Base-by-base conservation (phyloP, 768 basidiomycete species). In the Omphalotus guepiniiformis region DNA sequence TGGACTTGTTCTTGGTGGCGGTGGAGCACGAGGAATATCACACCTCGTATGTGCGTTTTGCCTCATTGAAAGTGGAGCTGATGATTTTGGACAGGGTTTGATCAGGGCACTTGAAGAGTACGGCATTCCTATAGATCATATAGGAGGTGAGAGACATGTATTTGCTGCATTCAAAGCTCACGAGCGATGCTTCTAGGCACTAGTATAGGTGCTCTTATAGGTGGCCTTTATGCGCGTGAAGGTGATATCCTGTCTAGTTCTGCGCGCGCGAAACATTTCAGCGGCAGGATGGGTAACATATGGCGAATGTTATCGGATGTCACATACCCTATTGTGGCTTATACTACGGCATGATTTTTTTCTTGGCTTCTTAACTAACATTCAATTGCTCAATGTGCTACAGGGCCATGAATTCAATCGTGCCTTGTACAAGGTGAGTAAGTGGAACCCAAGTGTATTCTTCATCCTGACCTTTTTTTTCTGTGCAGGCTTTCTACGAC, bases 381-480 rank as follows among this genome's bases (percentile, higher is more conserved):
- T 23, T 52, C 28, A 23, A 35, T 47, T n/a, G 45, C 30, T 47
- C 44, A 30, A 18, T 34, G 54, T 49, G n/a, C 41, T 23, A 3
- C 53, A 95, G 92, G 90, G 90, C 2, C 91, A 93, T 51, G 90
- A 94, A 65, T 93, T 96, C 66, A 96, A 99, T 66, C 81, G 96
- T 36, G 82, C 87, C 6, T 83, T 98, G 49, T 98, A 93, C 72
- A 94, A 95, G 77, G 89, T 82, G 60, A 44, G 39, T 23, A 12
- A 32, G 27, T 19, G 4, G 21, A n/a, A n/a, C n/a, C n/a, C n/a
- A n/a, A n/a, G n/a, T n/a, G n/a, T n/a, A n/a, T n/a, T n/a, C n/a
- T n/a, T n/a, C n/a, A n/a, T n/a, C n/a, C 19, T 51, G 23, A 43
- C 23, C 13, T 47, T 39, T 28, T 36, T 39, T 39, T n/a, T n/a